These are phyloP conservation scores for Fagopyrum esculentum DNA, from an alignment of 148 eudicot genomes.

Conservation along the genomic window DNA sequence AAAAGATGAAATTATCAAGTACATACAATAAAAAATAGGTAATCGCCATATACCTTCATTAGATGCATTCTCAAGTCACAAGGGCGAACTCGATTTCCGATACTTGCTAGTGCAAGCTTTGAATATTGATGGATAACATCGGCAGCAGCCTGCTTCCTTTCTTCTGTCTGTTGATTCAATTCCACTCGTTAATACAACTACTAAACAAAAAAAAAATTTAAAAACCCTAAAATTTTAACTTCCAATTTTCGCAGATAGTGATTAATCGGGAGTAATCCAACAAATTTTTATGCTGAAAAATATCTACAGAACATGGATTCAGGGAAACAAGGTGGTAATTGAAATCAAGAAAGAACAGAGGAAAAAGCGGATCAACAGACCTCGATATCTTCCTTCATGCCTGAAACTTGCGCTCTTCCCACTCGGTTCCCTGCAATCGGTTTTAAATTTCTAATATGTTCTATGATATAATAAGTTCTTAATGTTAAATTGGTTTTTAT, in stretches of 20 bases:
- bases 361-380: not conserved
- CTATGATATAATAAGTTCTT: too few species aligned
- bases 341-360: not conserved
- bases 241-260: not conserved
- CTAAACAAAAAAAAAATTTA: not conserved
- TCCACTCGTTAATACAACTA: not conserved
- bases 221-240: not conserved
- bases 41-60: slow-evolving; percentile 59
- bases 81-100: slow-evolving; percentile 77
- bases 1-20: not conserved
- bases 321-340: not conserved
- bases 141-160: slow-evolving; percentile 82
- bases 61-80: slow-evolving; percentile 81
- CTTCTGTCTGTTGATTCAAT: slow-evolving; percentile 44
- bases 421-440: not conserved
- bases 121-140: slow-evolving; percentile 81
- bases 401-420: slow-evolving; percentile 4
- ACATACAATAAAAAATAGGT: not conserved
- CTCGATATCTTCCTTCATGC: slow-evolving; percentile 3
- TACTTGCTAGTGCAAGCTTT: slow-evolving; percentile 58
- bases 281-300: not conserved
- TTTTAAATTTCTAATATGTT: not conserved
- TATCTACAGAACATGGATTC: not conserved
- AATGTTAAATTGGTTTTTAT: too few species aligned
- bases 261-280: not conserved